Conservation (phyloP, 306 rosid species). For the Cercis canadensis region DNA sequence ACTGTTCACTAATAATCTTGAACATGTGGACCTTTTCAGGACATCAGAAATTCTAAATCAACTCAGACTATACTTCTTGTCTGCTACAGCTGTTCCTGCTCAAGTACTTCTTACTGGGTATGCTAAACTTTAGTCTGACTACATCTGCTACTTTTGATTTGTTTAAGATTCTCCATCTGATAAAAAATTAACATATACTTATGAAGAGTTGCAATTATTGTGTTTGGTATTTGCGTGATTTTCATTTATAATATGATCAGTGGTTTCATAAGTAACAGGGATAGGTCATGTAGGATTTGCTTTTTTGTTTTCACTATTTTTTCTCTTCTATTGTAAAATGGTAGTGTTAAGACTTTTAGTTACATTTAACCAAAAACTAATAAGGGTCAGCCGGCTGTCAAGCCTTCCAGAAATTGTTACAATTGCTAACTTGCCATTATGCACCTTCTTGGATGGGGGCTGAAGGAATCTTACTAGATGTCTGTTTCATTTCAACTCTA, state of each 20-base stretch:
- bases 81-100: constrained; percentile 62
- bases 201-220: background rate
- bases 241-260: constrained; percentile 1
- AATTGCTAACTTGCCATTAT: background rate
- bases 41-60: constrained; percentile 60
- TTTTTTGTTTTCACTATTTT: background rate
- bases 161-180: constrained; percentile 4
- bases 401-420: background rate
- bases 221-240: background rate
- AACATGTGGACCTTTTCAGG: constrained; percentile 52
- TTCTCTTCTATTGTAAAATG: background rate
- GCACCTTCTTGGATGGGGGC: background rate
- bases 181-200: background rate
- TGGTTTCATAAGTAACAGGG: background rate
- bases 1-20: constrained; percentile 2
- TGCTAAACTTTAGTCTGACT: constrained; percentile 9
- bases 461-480: background rate
- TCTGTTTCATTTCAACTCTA: background rate
- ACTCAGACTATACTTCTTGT: constrained; percentile 49
- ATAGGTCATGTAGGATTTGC: constrained; percentile 15
- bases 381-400: background rate
- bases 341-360: background rate
- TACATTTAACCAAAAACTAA: background rate
- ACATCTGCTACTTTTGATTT: constrained; percentile 11
- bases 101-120: constrained; percentile 77